Percentiles rank a stretch among this genome's conserved stretches.
Conservation (phyloP, 2,329 filamentous ascomycete genomes). For the Pseudogymnoascus sp. region DNA sequence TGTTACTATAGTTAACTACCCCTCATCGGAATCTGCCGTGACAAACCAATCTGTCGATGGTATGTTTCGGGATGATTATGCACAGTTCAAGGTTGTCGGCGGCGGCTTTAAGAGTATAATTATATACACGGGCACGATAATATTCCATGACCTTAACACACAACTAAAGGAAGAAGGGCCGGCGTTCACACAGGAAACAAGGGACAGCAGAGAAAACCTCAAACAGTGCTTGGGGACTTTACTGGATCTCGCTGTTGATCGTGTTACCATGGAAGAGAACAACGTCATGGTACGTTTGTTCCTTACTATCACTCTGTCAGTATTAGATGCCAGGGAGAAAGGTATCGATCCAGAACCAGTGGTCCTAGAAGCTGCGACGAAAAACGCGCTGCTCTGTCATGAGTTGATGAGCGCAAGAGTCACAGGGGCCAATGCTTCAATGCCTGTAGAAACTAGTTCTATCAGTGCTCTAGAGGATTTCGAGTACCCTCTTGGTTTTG, state of each 20-base stretch:
- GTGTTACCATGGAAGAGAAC: slow-evolving; percentile 36
- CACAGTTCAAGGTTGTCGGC: slow-evolving; percentile 31
- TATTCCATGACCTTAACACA: slow-evolving; percentile 41
- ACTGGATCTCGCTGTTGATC: slow-evolving; percentile 24
- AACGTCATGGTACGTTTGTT: slow-evolving; percentile 40
- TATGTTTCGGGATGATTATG: slow-evolving; percentile 31
- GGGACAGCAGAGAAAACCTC: slow-evolving; percentile 26
- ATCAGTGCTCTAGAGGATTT: background rate
- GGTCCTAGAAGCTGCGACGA: slow-evolving; percentile 17
- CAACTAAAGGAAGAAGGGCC: slow-evolving; percentile 36
- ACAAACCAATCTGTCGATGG: background rate
- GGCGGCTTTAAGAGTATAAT: slow-evolving; percentile 37
- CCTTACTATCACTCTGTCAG: slow-evolving; percentile 33
- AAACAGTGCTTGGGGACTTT: slow-evolving; percentile 29
- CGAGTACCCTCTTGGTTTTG: background rate
- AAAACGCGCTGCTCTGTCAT: slow-evolving; percentile 18
- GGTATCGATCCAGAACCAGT: slow-evolving; percentile 13
- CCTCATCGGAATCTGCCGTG: background rate
- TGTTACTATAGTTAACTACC: slow-evolving; percentile 22
- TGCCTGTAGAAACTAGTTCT: background rate
- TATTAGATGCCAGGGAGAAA: slow-evolving; percentile 30
- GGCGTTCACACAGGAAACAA: slow-evolving; percentile 29
- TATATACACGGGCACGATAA: slow-evolving; percentile 34
- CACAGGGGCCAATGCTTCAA: background rate
- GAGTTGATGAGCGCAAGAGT: slow-evolving; percentile 14